Evolutionary conservation across 2,329 filamentous ascomycete genomes (phyloP), one percentile per base, ranked within the genome.

Genomic region (Fusarium oligoseptatum): DNA sequence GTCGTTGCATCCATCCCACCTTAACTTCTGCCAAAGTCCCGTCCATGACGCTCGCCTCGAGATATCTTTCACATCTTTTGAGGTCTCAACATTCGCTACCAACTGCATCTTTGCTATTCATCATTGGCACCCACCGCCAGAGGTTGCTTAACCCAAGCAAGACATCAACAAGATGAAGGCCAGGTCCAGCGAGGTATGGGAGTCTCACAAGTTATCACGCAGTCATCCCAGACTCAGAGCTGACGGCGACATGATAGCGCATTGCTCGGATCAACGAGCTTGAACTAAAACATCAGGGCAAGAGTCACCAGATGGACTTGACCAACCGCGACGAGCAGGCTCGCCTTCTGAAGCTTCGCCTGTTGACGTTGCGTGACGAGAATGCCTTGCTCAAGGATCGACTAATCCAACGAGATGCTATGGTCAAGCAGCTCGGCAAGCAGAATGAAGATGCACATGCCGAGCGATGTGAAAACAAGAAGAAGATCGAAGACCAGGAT

Each of bases 251-350:
- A 20, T 39, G 27, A 36, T 60, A 90, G 88, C 85, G 84, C 67
- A 80, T 82, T 66, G 82, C 85, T 68, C 82, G 81, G 32, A 83
- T 89, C 39, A 87, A 88, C 73, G 82, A 87, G 27, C 88, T 95
- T 63, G 94, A 97, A 80, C 84, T 93, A 70, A 90, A 90, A 77
- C 94, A 95, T 81, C 90, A 93, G 75, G 87, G 88, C 69, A 89
- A 88, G 74, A 83, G 89, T 64, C 91, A 92, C 76, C 87, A 91
- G 64, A 89, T 93, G 39, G 89, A 94, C 63, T 85, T 92, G 12
- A 87, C 97, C 65, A 85, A 90, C 75, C 93, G 94, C 78, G 91
- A 95, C 74, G 95, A 98, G 81, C 90, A 92, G 69, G 87, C 90
- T 43, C 91, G 95, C 57, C 89, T 92, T 73, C 83, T 95, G 62